A percentile compares a stretch with the other conserved stretches of the same genome.
Evolutionary conservation across 805 yeast species (phyloP).

Genomic region (Danielozyma ontarioensis): DNA sequence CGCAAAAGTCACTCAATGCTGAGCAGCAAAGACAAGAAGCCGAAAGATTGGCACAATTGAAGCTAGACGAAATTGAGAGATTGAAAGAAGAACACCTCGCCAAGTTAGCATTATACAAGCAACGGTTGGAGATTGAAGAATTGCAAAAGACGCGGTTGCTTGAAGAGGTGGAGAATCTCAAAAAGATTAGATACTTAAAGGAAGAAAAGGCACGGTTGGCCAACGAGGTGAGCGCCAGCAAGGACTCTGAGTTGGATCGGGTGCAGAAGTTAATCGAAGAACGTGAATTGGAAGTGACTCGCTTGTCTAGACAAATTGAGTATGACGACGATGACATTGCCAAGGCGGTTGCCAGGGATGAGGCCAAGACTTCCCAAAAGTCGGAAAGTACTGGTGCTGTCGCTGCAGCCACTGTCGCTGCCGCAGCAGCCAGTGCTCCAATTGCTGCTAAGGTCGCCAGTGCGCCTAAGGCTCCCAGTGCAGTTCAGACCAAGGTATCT

Average conservation of each 20-base stretch:
- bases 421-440: conserved; percentile 17
- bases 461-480: not conserved
- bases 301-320: conserved; percentile 27
- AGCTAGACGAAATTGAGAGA: conserved; percentile 27
- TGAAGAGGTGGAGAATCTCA: conserved; percentile 37
- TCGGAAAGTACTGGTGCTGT: conserved; percentile 14
- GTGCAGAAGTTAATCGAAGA: conserved; percentile 26
- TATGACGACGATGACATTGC: conserved; percentile 24
- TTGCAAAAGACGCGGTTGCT: conserved; percentile 31
- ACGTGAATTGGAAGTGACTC: conserved; percentile 27
- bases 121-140: conserved; percentile 31
- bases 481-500: not conserved
- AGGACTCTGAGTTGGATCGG: conserved; percentile 17
- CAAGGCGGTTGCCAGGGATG: conserved; percentile 3
- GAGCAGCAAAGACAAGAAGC: conserved; percentile 23
- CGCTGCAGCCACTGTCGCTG: conserved; percentile 25
- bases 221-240: conserved; percentile 10
- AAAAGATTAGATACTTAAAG: conserved; percentile 33
- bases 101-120: conserved; percentile 22
- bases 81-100: conserved; percentile 31
- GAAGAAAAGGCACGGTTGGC: conserved; percentile 32
- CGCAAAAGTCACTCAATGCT: conserved; percentile 14
- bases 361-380: conserved; percentile 1
- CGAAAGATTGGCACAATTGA: conserved; percentile 24
- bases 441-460: conserved; percentile 3